Conservation (phyloP, 1,139 yeast genomes). For the Pneumocystis carinii region DNA sequence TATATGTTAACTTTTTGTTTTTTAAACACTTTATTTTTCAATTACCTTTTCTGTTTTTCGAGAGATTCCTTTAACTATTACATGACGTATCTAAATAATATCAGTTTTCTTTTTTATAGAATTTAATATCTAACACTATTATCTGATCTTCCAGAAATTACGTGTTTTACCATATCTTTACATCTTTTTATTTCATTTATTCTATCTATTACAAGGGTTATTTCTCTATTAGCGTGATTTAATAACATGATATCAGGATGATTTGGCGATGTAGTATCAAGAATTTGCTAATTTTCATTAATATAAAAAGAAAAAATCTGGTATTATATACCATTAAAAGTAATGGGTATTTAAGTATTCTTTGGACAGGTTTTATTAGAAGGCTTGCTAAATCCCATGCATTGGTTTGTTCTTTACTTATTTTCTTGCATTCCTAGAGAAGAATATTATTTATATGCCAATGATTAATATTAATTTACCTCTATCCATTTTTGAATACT, state of each 20-base stretch:
- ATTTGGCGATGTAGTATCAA: slow-evolving; percentile 19
- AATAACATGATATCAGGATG: slow-evolving; percentile 24
- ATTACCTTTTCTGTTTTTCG: background rate
- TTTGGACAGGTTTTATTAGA: slow-evolving; percentile 31
- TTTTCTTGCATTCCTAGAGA: slow-evolving; percentile 17
- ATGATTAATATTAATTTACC: slow-evolving; percentile 5
- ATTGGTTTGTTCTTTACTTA: slow-evolving; percentile 20
- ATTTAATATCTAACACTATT: slow-evolving; percentile 3
- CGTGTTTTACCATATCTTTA: slow-evolving; percentile 4
- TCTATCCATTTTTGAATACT: slow-evolving; percentile 23
- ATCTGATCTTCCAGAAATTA: slow-evolving; percentile 2
- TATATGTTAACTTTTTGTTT: background rate
- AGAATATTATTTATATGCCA: background rate
- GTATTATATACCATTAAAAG: slow-evolving; percentile 16
- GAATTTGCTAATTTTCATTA: slow-evolving; percentile 8
- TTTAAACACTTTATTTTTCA: background rate
- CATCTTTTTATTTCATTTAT: slow-evolving; percentile 20
- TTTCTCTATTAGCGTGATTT: slow-evolving; percentile 18
- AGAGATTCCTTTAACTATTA: background rate
- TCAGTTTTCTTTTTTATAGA: background rate
- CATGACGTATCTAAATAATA: background rate
- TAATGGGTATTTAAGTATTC: slow-evolving; percentile 29
- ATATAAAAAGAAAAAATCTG: background rate
- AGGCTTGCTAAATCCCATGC: slow-evolving; percentile 31
- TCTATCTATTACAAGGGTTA: slow-evolving; percentile 20